A percentile compares a stretch with the other conserved stretches of the same genome.
Conservation (phyloP, 169 alveolate species). For the Plasmodium knowlesi region DNA sequence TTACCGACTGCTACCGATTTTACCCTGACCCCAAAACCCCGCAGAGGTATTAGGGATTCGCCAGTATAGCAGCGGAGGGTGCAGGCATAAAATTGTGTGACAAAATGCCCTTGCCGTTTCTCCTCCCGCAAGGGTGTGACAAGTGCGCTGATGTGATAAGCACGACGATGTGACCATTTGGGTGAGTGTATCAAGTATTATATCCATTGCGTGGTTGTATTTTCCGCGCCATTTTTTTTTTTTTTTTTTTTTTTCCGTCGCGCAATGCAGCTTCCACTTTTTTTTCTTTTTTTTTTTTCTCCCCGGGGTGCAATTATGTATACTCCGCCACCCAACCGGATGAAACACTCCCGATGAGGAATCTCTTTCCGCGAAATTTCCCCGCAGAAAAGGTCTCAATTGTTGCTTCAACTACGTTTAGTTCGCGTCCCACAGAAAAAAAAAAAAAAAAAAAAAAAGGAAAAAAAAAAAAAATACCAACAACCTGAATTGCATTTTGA, state of each 20-base stretch:
- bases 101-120: neutral
- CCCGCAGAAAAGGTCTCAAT: neutral
- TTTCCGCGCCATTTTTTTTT: neutral
- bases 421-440: neutral
- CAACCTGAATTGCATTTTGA: neutral
- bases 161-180: neutral
- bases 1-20: constrained; percentile 79
- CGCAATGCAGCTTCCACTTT: no score
- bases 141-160: neutral
- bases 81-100: neutral
- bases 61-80: neutral
- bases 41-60: neutral
- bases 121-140: neutral
- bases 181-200: neutral
- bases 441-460: no score
- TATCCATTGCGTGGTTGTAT: neutral
- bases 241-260: neutral
- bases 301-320: neutral
- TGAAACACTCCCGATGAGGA: neutral
- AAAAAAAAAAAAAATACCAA: no score
- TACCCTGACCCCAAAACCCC: constrained; percentile 63
- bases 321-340: neutral
- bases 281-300: neutral
- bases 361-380: neutral
- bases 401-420: neutral